Base-by-base conservation (phyloP, 148 eudicot genomes). In the Linanthus parryae region DNA sequence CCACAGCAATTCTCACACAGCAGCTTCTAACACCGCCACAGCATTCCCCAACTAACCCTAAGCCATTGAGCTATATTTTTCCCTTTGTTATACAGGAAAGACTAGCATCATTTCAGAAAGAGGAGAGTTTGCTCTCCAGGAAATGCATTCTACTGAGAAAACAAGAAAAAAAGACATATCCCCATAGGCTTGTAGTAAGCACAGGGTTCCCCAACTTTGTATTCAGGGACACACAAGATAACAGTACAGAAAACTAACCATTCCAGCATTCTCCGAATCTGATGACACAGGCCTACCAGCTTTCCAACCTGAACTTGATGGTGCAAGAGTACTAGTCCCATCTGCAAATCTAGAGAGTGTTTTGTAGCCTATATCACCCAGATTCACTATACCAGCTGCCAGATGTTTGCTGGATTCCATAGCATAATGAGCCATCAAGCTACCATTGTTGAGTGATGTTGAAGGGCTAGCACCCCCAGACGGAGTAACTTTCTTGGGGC, bases 391-490 rank as follows among this genome's bases (percentile, higher is more conserved):
- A 26, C 79, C 79, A 47, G 67, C 56, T 44, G 79, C 79, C 46
- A 74, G 40, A 11, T 69, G 72, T 44, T 65, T 69, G 66, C 79
- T 55, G 29, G 79, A 74, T 57, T 74, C 79, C 71, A 61, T 40
- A 28, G 79, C 79, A 37, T 65, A 69, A 46, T 56, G 75, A 41
- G 79, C 75, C 60, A 74, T 56, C 44, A 57, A 21, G 44, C 58
- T 54, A 35, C 72, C 72, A 53, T 48, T 58, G 24, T 43, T 54
- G 21, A 64, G 65, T 21, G 79, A 61, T 54, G 65, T 65, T 12
- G 72, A 61, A 33, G 71, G 62, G 56, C 68, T 61, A 28, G 52
- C 64, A 44, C 64, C 74, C 20, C 61, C 70, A 54, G 75, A 57
- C 33, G 69, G 64, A 34, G 55, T 63, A 47, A 69, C 64, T 56